Evolutionary conservation across 768 basidiomycete genomes (phyloP).

Genomic region (Sutorius australiensis): DNA sequence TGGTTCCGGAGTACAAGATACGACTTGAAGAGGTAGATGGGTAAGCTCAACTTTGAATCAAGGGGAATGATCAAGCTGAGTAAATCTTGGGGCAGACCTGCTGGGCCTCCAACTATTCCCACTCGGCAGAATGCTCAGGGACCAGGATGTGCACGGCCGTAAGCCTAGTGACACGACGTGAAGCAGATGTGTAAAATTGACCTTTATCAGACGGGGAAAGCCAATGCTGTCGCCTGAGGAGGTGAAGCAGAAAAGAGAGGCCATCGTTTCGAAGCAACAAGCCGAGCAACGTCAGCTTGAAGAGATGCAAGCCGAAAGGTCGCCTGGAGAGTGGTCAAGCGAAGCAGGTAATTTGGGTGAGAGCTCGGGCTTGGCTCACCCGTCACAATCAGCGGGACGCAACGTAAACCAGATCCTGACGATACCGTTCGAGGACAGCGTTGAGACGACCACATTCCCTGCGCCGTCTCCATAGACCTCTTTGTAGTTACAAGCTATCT

Average conservation of each 20-base stretch:
- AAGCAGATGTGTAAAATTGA: background rate
- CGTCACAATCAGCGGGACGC: background rate
- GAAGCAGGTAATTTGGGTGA: background rate
- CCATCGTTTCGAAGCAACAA: slow-evolving; percentile 12
- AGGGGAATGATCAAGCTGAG: background rate
- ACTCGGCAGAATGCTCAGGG: background rate
- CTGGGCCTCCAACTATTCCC: slow-evolving; percentile 6
- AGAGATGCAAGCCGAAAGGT: background rate
- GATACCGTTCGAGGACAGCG: background rate
- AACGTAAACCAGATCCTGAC: background rate
- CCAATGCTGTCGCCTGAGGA: slow-evolving; percentile 1
- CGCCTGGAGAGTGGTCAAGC: background rate
- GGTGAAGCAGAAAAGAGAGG: slow-evolving; percentile 6
- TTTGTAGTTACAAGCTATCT: background rate
- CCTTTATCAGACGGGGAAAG: background rate
- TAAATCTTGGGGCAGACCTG: background rate
- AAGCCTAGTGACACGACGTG: background rate
- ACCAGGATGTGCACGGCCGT: background rate
- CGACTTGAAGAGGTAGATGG: background rate
- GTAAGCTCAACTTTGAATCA: slow-evolving; percentile 1
- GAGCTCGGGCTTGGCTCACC: background rate
- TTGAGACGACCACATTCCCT: background rate
- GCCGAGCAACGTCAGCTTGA: slow-evolving; percentile 13
- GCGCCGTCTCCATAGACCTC: background rate
- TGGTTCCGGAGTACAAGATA: background rate